Conservation (phyloP, 768 basidiomycete genomes). For the Kockovaella imperatae region DNA sequence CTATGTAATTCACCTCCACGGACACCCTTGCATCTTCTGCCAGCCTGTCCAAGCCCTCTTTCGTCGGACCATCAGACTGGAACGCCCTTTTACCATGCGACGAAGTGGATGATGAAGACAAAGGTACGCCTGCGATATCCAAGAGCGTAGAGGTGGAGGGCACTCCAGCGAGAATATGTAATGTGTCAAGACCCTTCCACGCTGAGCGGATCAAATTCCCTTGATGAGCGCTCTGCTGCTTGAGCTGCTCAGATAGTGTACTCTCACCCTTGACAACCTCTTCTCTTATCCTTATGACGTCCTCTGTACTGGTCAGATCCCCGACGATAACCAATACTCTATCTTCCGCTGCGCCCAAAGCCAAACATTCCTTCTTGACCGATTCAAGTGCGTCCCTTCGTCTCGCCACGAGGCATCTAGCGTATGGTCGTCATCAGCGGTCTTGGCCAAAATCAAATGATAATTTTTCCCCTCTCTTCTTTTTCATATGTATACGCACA, state of each 20-base stretch:
- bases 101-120: not conserved
- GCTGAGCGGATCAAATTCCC: slow-evolving; percentile 47
- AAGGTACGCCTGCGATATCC: slow-evolving; percentile 53
- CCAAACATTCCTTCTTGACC: slow-evolving; percentile 52
- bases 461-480: too few relatives aligned
- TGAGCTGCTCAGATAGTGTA: slow-evolving; percentile 7
- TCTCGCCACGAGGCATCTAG: slow-evolving; percentile 62
- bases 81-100: too few relatives aligned
- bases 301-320: slow-evolving; percentile 60
- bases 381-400: slow-evolving; percentile 53
- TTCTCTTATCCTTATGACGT: slow-evolving; percentile 58
- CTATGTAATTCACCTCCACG: slow-evolving; percentile 39
- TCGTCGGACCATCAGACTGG: slow-evolving; percentile 40
- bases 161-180: slow-evolving; percentile 74
- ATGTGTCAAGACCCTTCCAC: slow-evolving; percentile 75
- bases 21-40: slow-evolving; percentile 48
- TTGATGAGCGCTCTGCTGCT: not conserved
- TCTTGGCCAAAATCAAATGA: not conserved
- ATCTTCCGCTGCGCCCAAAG: slow-evolving; percentile 8
- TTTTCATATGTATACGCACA: slow-evolving; percentile 23
- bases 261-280: slow-evolving; percentile 55
- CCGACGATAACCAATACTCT: slow-evolving; percentile 52
- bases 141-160: slow-evolving; percentile 71
- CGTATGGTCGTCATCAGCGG: not conserved
- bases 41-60: slow-evolving; percentile 56